These are phyloP conservation scores for Usnea hakonensis DNA, from an alignment of 495 filamentous ascomycete species.

Conservation along the genomic window DNA sequence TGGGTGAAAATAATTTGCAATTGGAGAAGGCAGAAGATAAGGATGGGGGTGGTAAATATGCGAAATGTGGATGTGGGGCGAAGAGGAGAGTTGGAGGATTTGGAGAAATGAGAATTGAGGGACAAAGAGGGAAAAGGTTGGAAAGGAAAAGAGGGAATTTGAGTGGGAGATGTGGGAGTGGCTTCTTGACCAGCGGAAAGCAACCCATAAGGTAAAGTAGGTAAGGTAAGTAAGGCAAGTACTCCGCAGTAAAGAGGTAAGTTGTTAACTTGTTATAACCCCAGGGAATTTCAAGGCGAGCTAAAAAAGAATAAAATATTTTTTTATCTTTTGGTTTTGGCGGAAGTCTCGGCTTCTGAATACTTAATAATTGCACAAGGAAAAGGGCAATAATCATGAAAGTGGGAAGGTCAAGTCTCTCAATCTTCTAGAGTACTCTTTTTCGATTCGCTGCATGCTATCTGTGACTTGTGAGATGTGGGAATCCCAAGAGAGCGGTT, in stretches of 20 bases:
- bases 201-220: conserved; percentile 4
- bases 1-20: neutral
- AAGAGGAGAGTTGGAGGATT: too few relatives aligned
- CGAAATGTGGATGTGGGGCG: neutral
- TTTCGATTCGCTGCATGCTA: neutral
- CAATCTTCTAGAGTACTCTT: neutral
- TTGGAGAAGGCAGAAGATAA: neutral
- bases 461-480: conserved; percentile 1
- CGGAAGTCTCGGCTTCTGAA: neutral
- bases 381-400: neutral
- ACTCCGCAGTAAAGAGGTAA: too few relatives aligned
- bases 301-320: too few relatives aligned
- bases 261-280: too few relatives aligned
- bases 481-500: neutral
- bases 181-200: conserved; percentile 13
- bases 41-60: too few relatives aligned
- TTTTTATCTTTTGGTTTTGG: too few relatives aligned
- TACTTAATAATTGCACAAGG: neutral
- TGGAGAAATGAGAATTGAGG: too few relatives aligned
- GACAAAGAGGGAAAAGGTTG: neutral
- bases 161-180: conserved; percentile 1
- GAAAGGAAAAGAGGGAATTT: neutral
- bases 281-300: conserved; percentile 6
- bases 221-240: too few relatives aligned
- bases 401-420: neutral